phyloP scores from a whole-genome alignment of 345 rosid species.

The Kandelia obovata region DNA sequence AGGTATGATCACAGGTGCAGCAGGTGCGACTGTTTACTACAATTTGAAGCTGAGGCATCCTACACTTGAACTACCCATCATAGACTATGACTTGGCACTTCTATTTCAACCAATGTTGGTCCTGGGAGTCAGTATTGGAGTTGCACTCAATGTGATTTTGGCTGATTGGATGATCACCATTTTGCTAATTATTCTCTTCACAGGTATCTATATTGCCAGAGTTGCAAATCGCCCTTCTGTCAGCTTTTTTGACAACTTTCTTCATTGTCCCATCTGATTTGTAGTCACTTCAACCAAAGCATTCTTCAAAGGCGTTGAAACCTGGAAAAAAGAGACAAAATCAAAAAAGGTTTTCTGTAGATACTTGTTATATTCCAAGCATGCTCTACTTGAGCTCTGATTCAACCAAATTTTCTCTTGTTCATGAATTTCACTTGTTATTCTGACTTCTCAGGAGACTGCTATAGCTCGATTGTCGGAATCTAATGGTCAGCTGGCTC shows the following conservation, averaged over 20 bases:
- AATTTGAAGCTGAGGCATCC: constrained; percentile 76
- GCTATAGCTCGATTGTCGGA: constrained; percentile 21
- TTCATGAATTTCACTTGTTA: background rate
- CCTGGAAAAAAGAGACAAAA: constrained; percentile 48
- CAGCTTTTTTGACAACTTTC: constrained; percentile 3
- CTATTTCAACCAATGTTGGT: constrained; percentile 86
- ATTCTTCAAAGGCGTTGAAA: constrained; percentile 44
- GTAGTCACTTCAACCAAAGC: constrained; percentile 45
- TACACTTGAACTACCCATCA: constrained; percentile 65
- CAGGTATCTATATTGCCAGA: constrained; percentile 37
- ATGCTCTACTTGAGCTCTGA: background rate
- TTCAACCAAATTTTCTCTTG: background rate
- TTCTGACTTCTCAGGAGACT: constrained; percentile 31
- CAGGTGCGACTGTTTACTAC: constrained; percentile 74
- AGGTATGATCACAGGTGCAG: constrained; percentile 93
- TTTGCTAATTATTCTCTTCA: constrained; percentile 74
- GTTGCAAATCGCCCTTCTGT: background rate
- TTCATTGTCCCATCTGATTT: background rate
- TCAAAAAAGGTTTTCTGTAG: constrained; percentile 29
- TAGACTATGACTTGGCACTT: constrained; percentile 78
- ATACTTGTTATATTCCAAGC: background rate
- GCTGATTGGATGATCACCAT: constrained; percentile 86
- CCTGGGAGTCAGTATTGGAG: constrained; percentile 80
- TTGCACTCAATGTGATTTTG: constrained; percentile 65
- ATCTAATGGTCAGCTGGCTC: constrained; percentile 24